phyloP scores from a whole-genome alignment of 768 basidiomycete genomes.

The Infundibulicybe gibba region DNA sequence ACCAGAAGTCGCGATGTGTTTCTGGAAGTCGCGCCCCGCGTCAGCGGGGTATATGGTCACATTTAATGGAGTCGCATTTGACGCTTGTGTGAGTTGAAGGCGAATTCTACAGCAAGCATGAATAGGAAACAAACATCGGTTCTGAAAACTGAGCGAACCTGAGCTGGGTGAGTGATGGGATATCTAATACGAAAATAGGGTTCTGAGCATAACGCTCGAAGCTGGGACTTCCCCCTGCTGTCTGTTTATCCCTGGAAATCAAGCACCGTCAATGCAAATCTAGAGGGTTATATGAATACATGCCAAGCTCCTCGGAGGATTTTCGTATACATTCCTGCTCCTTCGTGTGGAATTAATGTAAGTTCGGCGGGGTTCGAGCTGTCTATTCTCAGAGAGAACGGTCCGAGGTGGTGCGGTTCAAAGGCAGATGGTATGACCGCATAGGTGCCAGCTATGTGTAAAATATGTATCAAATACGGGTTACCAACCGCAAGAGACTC shows the following conservation, averaged over 20 bases:
- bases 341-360: constrained; percentile 72
- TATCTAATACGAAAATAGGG: constrained; percentile 61
- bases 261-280: not conserved
- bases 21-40: constrained; percentile 23
- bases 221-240: constrained; percentile 69
- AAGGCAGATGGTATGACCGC: constrained; percentile 85
- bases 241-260: constrained; percentile 44
- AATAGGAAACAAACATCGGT: not conserved
- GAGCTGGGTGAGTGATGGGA: constrained; percentile 50
- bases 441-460: constrained; percentile 64
- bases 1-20: constrained; percentile 66
- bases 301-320: constrained; percentile 72
- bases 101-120: constrained; percentile 49
- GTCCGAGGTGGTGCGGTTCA: constrained; percentile 64
- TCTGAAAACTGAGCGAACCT: constrained; percentile 37
- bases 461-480: constrained; percentile 1
- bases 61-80: constrained; percentile 48
- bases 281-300: not conserved
- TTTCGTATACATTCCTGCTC: constrained; percentile 86
- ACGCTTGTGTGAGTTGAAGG: constrained; percentile 52
- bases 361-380: constrained; percentile 62
- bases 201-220: constrained; percentile 63
- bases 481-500: constrained; percentile 7
- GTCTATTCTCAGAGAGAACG: constrained; percentile 63
- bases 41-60: constrained; percentile 50